Evolutionary conservation across 192 early-diverging fungal genomes (phyloP), one percentile per base, ranked within the genome.

Genomic region (Coemansia sp.): DNA sequence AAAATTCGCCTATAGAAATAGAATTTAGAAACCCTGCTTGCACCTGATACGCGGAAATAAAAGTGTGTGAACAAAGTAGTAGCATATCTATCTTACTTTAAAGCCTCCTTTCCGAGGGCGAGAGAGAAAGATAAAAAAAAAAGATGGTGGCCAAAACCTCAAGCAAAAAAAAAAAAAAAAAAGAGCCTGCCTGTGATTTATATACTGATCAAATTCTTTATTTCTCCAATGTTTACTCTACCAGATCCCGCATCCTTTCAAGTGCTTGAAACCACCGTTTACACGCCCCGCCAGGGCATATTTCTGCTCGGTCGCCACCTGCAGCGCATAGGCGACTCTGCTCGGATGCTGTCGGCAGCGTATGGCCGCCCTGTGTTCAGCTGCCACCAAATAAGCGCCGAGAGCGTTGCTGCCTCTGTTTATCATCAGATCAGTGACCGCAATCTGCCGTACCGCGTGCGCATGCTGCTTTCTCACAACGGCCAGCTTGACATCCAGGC

Each of bases 251-350:
- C 36, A 35, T 45, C 44, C 13, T 68, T 75, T 33, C 57, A 54
- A 41, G 46, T 75, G 18, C 66, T 75, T 19, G 72, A 75, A 21
- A 75, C 72, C 1, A 69, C 72, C 10, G 38, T 56, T 6, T 61
- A 65, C 19, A 49, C 53, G 8, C 16, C 26, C 10, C n/a, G 26
- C 26, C 14, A 39, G 15, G 65, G 65, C 26, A 19, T 67, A 35
- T 39, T 54, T 30, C 53, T 73, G 26, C 50, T 73, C 28, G 48
- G 43, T 30, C 21, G 44, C 21, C 71, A 73, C 33, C 39, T 73
- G 31, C 47, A 12, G 21, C 59, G 70, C 13, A 73, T 73, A 64
- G 59, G 53, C 2, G 50, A 42, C 23, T 73, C 70, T 4, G 57
- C 63, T 0, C 41, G 15, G 3, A 11, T 30, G 20, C 45, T 73